A percentile compares a stretch with the other conserved stretches of the same genome.
Evolutionary conservation across 164 flowering plant species (phyloP).

Genomic region (Macadamia tetraphylla): DNA sequence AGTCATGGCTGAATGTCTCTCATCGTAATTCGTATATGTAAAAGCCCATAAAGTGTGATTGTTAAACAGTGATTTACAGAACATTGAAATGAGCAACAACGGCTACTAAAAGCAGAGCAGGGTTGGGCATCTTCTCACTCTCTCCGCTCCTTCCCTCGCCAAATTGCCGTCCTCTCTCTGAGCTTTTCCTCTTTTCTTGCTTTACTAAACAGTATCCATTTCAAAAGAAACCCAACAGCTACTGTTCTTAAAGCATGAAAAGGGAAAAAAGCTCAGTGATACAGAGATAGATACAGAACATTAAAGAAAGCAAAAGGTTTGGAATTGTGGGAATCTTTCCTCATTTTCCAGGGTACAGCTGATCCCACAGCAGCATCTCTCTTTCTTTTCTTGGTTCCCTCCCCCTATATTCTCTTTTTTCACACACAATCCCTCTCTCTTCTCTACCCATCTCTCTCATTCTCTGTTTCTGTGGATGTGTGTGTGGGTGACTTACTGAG

Average conservation of each 20-base stretch:
- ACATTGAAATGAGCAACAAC: neutral
- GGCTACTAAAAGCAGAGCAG: neutral
- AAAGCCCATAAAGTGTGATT: too few species aligned
- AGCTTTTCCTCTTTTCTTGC: too few species aligned
- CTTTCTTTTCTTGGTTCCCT: slow-evolving; percentile 21
- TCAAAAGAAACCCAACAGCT: too few species aligned
- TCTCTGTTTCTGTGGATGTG: too few species aligned
- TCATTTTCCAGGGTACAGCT: slow-evolving; percentile 22
- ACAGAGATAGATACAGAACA: slow-evolving; percentile 6
- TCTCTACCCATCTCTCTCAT: neutral
- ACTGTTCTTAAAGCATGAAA: slow-evolving; percentile 8
- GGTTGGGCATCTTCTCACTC: neutral
- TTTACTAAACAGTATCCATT: too few species aligned
- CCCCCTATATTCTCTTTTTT: neutral
- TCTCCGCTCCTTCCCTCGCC: neutral
- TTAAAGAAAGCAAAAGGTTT: slow-evolving; percentile 7
- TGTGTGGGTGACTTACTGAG: neutral
- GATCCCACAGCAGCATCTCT: slow-evolving; percentile 17
- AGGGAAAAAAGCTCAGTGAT: slow-evolving; percentile 8
- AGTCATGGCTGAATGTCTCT: too few species aligned
- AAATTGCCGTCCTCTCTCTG: neutral
- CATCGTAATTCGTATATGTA: too few species aligned
- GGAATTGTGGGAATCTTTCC: slow-evolving; percentile 32
- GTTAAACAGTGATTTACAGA: too few species aligned
- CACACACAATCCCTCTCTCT: neutral